phyloP scores from a whole-genome alignment of 768 basidiomycete genomes.

The Baorangia bicolor region DNA sequence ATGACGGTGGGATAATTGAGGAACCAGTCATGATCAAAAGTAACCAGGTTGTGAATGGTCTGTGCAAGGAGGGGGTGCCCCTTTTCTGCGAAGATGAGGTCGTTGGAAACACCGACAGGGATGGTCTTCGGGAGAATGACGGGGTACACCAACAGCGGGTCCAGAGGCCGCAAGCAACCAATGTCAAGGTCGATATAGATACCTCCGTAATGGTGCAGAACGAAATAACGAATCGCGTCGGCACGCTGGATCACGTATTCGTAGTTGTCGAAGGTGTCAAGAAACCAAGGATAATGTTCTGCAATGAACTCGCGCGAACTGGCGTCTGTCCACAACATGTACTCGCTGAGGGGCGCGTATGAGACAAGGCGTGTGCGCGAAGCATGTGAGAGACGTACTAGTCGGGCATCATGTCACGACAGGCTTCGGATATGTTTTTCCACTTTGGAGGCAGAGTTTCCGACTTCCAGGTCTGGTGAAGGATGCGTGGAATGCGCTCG shows the following conservation, averaged over 20 bases:
- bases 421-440: conserved; percentile 77
- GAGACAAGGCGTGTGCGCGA: conserved; percentile 11
- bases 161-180: conserved; percentile 83
- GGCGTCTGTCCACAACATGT: conserved; percentile 97
- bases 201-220: conserved; percentile 93
- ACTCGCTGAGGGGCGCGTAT: conserved; percentile 58
- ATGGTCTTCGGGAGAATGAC: conserved; percentile 94
- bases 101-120: conserved; percentile 96
- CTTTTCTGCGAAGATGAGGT: conserved; percentile 90
- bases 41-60: conserved; percentile 86
- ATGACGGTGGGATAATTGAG: conserved; percentile 99
- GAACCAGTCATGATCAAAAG: conserved; percentile 91
- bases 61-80: conserved; percentile 87
- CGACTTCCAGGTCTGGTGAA: conserved; percentile 99
- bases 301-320: conserved; percentile 88
- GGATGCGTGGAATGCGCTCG: conserved; percentile 85
- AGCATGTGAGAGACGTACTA: conserved; percentile 62
- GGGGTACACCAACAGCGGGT: conserved; percentile 81
- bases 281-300: conserved; percentile 85
- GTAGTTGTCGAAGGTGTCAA: conserved; percentile 92
- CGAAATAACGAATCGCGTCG: conserved; percentile 97
- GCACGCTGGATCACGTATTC: conserved; percentile 91
- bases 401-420: conserved; percentile 91
- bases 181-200: conserved; percentile 97
- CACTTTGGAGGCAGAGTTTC: conserved; percentile 81